Percentiles rank a stretch among this genome's conserved stretches.
These are phyloP conservation scores for Stachybotrys elegans DNA, from an alignment of 2,329 filamentous ascomycete species.

Conservation along the genomic window DNA sequence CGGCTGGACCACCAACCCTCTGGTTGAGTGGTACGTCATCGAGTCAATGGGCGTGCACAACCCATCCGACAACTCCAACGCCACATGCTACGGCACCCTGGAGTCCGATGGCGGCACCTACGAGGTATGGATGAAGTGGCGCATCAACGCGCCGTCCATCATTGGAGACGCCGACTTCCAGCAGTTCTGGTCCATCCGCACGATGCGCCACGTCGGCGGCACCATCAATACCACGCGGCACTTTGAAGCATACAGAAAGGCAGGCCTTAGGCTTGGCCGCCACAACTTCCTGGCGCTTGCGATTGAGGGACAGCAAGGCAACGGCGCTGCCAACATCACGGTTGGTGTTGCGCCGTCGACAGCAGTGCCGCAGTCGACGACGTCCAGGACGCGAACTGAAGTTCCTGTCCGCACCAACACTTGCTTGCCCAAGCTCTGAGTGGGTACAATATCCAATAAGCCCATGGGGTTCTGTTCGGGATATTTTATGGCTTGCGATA, in stretches of 20 bases:
- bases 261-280: conserved; percentile 3
- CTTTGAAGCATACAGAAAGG: conserved; percentile 2
- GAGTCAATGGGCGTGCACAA: conserved; percentile 25
- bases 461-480: no score
- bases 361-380: conserved; percentile 3
- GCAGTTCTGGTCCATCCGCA: conserved; percentile 41
- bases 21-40: conserved; percentile 12
- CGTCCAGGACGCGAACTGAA: conserved; percentile 4
- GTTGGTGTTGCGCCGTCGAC: conserved; percentile 4
- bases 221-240: conserved; percentile 6
- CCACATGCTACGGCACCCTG: conserved; percentile 7
- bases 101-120: conserved; percentile 20
- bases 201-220: conserved; percentile 6
- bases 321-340: conserved; percentile 5
- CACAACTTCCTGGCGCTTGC: conserved; percentile 4
- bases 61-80: conserved; percentile 16
- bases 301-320: conserved; percentile 6
- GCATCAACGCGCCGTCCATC: conserved; percentile 32
- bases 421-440: conserved; percentile 2
- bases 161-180: conserved; percentile 38
- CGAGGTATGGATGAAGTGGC: conserved; percentile 21
- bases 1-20: conserved; percentile 26
- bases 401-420: conserved; percentile 1
- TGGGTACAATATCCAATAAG: no score
- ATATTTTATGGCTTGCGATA: no score